Base-by-base conservation (phyloP, 768 basidiomycete genomes). In the Pluteus cervinus region DNA sequence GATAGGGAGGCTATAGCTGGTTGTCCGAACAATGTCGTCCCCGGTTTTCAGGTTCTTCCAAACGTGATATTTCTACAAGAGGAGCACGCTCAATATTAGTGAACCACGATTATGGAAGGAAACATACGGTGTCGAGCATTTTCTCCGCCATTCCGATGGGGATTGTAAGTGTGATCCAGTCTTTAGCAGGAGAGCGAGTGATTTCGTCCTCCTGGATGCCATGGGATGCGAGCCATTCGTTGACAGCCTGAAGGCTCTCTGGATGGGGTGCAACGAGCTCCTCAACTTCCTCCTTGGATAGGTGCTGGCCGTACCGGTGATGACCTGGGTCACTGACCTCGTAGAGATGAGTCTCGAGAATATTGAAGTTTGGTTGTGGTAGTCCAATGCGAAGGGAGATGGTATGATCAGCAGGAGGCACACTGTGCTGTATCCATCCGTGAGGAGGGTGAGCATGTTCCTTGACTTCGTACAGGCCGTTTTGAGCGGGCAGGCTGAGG, bases 271-370 rank as follows among this genome's bases (percentile, higher is more conserved):
- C 65, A 36, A 84, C 68, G 31, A 84, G 60, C 2, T 50, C 63
- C 30, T 84, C 79, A 3, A 80, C 77, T 44, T 86, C 73, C 37
- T 72, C 75, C 54, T 80, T 81, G 39, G 79, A 70, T 26, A 86
- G 56, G 51, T 76, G 64, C 14, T 64, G 58, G 1, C 76, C 77
- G 46, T 78, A 79, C 24, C 72, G 71, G 20, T 51, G 43, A 40
- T 79, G 76, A 29, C 53, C 54, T 0, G 78, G 79, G 48, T 79
- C 63, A 47, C 75, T 77, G n/a, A 78, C 61, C 52, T 79, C 71
- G 52, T 62, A 72, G 4, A 81, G 53, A 29, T 73, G 69, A 24
- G 68, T 53, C 49, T 79, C 75, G 37, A 80, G 51, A 17, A 55
- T 50, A 26, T 53, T 46, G 45, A 78, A 77, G 48, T 74, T 63